Evolutionary conservation across 106 monocot species (phyloP), one percentile per base, ranked within the genome.

Genomic region (Dendrobium chrysotoxum): DNA sequence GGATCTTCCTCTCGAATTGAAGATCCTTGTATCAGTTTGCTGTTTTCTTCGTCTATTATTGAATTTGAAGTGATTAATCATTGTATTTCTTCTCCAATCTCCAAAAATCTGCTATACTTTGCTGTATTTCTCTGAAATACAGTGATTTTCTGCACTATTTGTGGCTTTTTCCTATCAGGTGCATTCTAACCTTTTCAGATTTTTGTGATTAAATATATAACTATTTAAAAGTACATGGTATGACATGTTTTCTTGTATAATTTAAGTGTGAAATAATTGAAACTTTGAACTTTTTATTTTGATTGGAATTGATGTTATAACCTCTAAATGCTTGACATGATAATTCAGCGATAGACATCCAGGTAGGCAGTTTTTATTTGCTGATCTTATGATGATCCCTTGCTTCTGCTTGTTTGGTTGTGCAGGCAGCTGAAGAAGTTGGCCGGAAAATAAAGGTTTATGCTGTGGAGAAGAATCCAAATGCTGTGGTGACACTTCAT

Each of bases 381-480:
- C 64, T 64, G 13, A 70, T 70, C 15, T 16, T 70, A 35, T 30
- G 31, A 70, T 70, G 4, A 23, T n/a, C 23, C 21, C 13, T 64
- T 35, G 10, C 12, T 15, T 70, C 31, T 3, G 30, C 16, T 70
- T 31, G 28, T 28, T 1, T 70, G 39, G 72, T 57, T 77, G 38
- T 88, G 82, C 89, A 97, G 96, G 96, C 96, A 70, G 90, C 96
- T 65, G 90, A 94, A 84, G 95, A 95, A 84, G 95, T 92, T 16
- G 94, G 91, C 10, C 85, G 94, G 20, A 95, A 85, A 73, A 67
- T 98, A 40, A 93, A 95, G 88, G 84, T 98, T 68, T 98, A 98
- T 87, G 98, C 98, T 78, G 91, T 98, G 21, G 98, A 98, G 66
- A 98, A 98, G 83, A 98, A 98, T 83, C 98, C 94, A 85, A 98